Base-by-base conservation (phyloP, 306 rosid species). In the Castanea mollissima region DNA sequence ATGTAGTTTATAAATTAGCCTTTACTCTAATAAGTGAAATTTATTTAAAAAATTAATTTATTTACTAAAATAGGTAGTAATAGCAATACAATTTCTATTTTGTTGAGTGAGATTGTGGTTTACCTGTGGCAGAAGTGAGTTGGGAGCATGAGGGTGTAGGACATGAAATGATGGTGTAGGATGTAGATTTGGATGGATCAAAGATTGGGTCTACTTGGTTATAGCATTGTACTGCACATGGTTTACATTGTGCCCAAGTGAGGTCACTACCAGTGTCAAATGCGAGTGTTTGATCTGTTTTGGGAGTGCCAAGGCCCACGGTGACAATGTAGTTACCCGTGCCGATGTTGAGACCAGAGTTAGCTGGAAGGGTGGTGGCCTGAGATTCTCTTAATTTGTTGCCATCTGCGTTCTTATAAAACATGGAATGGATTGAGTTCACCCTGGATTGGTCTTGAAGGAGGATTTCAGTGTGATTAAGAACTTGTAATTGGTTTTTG, bases 191-290 rank as follows among this genome's bases (percentile, higher is more conserved):
- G 0, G 87, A 64, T 0, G 98, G 95, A 21, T 89, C 77, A 55
- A 80, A 90, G 16, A 85, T 88, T 0, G 76, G 74, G 6, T 93
- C 97, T 21, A 52, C 32, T 21, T 93, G 98, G 2, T 73, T 35
- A 60, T 91, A 93, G 79, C 98, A 93, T 1, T 38, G 44, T 38
- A 4, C 0, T 2, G 56, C 83, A 11, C 98, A 93, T 0, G 98
- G 98, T 68, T 82, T 0, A 44, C 98, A 93, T 44, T 93, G 98
- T 54, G 94, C 88, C 98, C 97, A 93, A 16, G 97, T 89, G 14
- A 91, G 90, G 46, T 87, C 92, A 60, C 98, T 91, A 0, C 91
- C 94, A 0, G 97, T 91, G 58, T 93, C 97, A 74, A 93, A 91
- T 31, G 74, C 49, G 3, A 93, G 94, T 0, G 92, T 85, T 16